These are phyloP conservation scores for Solanum chiquidenum DNA, from an alignment of 257 asterid genomes.

Conservation along the genomic window DNA sequence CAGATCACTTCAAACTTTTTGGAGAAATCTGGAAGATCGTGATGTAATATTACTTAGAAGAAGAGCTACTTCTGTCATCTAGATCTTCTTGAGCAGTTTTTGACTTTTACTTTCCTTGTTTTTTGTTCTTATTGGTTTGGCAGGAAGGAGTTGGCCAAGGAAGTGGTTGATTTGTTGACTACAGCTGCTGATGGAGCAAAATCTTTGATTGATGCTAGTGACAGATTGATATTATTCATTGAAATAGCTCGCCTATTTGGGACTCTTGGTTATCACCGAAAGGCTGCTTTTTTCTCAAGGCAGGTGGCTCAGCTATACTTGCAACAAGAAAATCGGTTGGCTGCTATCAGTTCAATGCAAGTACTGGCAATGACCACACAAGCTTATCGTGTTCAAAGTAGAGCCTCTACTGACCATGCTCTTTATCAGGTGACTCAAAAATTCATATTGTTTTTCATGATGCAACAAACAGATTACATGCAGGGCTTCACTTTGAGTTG, in stretches of 20 bases:
- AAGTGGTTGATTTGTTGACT: slow-evolving; percentile 86
- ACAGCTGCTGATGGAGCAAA: slow-evolving; percentile 96
- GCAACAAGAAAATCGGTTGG: slow-evolving; percentile 88
- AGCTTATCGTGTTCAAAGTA: slow-evolving; percentile 94
- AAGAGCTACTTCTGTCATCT: neutral
- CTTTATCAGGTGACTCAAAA: slow-evolving; percentile 39
- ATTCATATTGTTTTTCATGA: neutral
- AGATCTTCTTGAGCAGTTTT: neutral
- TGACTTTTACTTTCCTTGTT: neutral
- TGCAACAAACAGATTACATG: neutral
- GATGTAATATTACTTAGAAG: neutral
- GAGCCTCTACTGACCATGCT: slow-evolving; percentile 59
- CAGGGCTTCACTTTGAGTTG: neutral
- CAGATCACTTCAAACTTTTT: neutral
- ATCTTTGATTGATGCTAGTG: slow-evolving; percentile 93
- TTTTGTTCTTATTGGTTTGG: neutral
- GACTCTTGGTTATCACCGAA: slow-evolving; percentile 85
- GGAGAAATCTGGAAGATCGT: neutral
- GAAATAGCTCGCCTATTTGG: slow-evolving; percentile 97
- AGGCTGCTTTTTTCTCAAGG: slow-evolving; percentile 97
- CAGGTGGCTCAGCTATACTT: slow-evolving; percentile 96
- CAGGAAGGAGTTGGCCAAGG: slow-evolving; percentile 93
- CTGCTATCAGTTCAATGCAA: slow-evolving; percentile 98
- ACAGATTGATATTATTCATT: slow-evolving; percentile 70
- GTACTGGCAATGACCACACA: slow-evolving; percentile 96